These are phyloP conservation scores for Eucalyptus melliodora DNA, from an alignment of 345 rosid species.

Conservation along the genomic window DNA sequence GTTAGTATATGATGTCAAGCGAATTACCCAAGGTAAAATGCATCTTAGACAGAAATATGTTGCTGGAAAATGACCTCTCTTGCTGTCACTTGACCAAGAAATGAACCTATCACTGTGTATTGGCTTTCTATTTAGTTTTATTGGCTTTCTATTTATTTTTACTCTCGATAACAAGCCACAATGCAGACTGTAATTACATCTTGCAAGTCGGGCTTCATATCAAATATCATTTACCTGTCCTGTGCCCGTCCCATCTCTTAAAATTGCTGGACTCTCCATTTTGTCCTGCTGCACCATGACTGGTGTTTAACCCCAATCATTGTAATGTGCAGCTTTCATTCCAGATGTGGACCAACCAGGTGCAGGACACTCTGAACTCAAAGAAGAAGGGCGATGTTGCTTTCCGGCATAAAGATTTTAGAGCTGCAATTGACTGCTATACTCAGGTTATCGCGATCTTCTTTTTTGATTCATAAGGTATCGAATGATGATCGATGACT, in stretches of 20 bases:
- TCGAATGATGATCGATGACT: neutral
- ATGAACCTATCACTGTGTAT: neutral
- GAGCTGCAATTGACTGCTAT: constrained; percentile 59
- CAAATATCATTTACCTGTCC: neutral
- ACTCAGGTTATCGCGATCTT: constrained; percentile 37
- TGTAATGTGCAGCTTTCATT: constrained; percentile 62
- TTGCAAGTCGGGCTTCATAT: neutral
- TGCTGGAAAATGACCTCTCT: neutral
- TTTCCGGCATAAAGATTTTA: constrained; percentile 67
- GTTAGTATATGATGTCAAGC: neutral
- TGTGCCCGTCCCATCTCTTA: neutral
- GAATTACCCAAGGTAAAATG: neutral
- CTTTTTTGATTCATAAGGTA: neutral
- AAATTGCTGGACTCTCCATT: neutral
- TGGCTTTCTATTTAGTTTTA: neutral
- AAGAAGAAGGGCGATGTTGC: constrained; percentile 91
- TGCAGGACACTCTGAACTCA: constrained; percentile 69
- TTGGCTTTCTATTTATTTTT: neutral
- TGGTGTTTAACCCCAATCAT: neutral
- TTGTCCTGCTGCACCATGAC: neutral
- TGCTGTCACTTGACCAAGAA: neutral
- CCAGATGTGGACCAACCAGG: constrained; percentile 97
- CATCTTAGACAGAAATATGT: neutral
- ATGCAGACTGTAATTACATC: neutral
- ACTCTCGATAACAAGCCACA: neutral